Evolutionary conservation across 1,284 basidiomycete species (phyloP).

Genomic region (Trichosporon asahii): DNA sequence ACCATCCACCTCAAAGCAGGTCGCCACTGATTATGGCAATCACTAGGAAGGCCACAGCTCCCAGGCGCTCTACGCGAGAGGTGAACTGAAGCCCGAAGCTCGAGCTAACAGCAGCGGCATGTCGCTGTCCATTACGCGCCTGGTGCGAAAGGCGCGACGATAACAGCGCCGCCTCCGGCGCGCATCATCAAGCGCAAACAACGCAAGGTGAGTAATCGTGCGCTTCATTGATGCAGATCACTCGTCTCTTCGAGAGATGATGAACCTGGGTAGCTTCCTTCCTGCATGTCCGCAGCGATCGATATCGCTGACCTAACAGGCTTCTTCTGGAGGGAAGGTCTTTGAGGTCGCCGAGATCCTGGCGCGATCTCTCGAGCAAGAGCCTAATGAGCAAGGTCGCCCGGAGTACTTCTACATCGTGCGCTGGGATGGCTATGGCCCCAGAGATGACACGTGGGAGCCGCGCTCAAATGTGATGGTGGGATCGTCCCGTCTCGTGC

Average conservation of each 20-base stretch:
- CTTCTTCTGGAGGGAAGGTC: background rate
- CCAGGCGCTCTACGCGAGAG: background rate
- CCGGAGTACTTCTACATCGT: conserved; percentile 55
- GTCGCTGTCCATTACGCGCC: background rate
- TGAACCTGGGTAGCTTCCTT: too few relatives aligned
- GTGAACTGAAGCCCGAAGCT: background rate
- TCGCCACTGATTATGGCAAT: background rate
- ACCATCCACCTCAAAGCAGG: background rate
- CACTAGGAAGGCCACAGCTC: background rate
- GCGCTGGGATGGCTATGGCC: conserved; percentile 62
- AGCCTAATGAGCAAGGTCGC: conserved; percentile 12
- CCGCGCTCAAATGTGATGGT: conserved; percentile 53
- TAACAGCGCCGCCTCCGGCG: background rate
- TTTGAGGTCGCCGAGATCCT: conserved; percentile 29
- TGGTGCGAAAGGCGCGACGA: background rate
- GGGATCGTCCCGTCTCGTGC: conserved; percentile 55
- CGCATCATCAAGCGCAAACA: background rate
- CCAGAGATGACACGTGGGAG: conserved; percentile 64
- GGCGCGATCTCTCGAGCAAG: conserved; percentile 28
- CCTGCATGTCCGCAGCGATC: background rate
- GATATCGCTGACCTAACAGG: background rate
- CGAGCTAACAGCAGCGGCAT: background rate
- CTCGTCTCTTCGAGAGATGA: too few relatives aligned
- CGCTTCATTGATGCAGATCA: too few relatives aligned
- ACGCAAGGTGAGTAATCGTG: background rate